phyloP scores from a whole-genome alignment of 2,329 filamentous ascomycete species.

The Lecanicillium sp. region DNA sequence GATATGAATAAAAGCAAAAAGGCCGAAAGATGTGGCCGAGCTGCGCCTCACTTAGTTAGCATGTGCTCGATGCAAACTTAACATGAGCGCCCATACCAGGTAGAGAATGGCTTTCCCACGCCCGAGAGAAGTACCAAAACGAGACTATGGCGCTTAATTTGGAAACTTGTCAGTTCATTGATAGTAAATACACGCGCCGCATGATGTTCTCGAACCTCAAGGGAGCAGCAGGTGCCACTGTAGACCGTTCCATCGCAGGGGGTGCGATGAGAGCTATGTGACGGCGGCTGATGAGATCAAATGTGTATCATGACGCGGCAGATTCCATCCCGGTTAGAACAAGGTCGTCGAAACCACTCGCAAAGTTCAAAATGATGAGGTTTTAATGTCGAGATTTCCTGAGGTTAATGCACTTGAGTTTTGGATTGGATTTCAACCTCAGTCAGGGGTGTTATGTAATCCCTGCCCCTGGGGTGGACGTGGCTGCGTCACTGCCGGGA shows the following conservation, averaged over 20 bases:
- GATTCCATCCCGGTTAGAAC: background rate
- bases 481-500: conserved; percentile 7
- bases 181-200: no score
- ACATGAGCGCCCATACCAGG: conserved; percentile 42
- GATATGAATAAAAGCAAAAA: conserved; percentile 6
- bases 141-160: background rate
- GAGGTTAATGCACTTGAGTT: conserved; percentile 1
- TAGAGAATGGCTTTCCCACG: conserved; percentile 42
- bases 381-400: background rate
- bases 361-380: background rate
- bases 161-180: background rate
- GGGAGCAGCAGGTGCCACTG: conserved; percentile 5
- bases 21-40: conserved; percentile 41
- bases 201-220: conserved; percentile 1
- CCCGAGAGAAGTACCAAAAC: conserved; percentile 42
- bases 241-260: conserved; percentile 1
- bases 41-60: conserved; percentile 25
- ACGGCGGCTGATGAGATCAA: background rate
- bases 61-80: background rate
- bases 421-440: background rate
- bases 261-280: no score
- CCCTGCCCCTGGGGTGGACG: background rate
- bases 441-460: conserved; percentile 13
- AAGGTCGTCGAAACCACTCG: background rate
- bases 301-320: background rate